Evolutionary conservation across 2,329 filamentous ascomycete species (phyloP), one percentile per base, ranked within the genome.

Genomic region (Raffaelea albimanens): DNA sequence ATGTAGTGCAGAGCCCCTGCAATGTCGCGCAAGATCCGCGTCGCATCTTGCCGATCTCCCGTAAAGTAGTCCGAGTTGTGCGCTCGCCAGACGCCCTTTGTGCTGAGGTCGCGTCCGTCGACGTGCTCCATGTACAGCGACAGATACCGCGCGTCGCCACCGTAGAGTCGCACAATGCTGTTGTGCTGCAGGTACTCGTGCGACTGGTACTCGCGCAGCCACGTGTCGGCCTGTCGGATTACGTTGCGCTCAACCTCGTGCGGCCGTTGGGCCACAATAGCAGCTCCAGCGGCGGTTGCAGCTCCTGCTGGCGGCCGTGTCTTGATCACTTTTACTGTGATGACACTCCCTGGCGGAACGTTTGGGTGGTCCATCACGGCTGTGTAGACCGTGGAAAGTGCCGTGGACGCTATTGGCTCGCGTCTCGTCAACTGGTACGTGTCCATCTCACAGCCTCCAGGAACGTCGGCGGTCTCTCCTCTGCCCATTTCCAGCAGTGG

Each of bases 41-140:
- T 44, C 7, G 73, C 75, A 49, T 80, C 76, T 5, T 61, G 58
- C 7, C 68, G 67, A 42, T 60, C 62, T 40, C 77, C 77, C 13
- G 63, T 58, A 49, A 81, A 81, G 46, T 68, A 61, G 50, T 78
- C 72, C 19, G 65, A 70, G 14, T 59, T 54, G 19, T 59, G 61
- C 46, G 63, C 67, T 21, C 75, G 71, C 76, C 76, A 80, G 9
- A 68, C 63, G 36, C 67, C 64, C 44, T 65, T 61, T 25, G 68
- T 66, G 1, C 72, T 69, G 34, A 81, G 63, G 53, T 80, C 76
- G 40, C 68, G 69, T 13, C 73, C 76, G 46, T 78, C 73, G 4
- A 80, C 68, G 50, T 79, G 73, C 57, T 80, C 76, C 76, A 81
- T 80, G 56, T 79, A 80, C 10, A 80, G 59, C 3, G 75, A 77